Evolutionary conservation across 345 rosid species (phyloP).

Genomic region (Arabis hirsuta): DNA sequence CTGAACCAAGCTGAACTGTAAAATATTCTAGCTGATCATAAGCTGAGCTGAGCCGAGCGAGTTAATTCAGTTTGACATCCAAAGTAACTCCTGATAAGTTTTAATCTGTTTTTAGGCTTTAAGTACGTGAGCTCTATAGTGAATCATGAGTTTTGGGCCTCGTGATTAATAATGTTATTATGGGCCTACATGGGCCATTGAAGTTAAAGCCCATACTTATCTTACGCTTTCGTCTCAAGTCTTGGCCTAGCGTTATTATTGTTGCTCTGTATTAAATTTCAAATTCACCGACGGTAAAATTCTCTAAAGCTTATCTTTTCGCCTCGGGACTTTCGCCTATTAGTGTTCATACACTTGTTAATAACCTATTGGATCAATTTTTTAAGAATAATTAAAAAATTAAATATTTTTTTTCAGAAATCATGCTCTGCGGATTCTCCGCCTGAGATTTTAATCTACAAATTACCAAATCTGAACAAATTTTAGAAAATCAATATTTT

Average conservation of each 20-base stretch:
- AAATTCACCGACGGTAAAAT: constrained; percentile 1
- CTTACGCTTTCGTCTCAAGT: not conserved
- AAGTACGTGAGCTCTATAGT: not conserved
- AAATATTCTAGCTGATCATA: no score
- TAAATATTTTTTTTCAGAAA: no score
- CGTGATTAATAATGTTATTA: not conserved
- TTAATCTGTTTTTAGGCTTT: no score
- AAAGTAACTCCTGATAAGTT: no score
- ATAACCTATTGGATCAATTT: no score
- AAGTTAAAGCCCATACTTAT: no score
- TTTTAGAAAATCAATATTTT: not conserved
- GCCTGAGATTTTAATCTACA: not conserved
- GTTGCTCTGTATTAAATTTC: constrained; percentile 3
- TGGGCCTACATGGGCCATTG: not conserved
- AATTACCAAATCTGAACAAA: not conserved
- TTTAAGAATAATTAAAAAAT: no score
- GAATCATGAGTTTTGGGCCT: no score
- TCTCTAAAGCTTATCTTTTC: not conserved
- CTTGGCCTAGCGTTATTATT: not conserved
- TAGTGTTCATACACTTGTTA: no score
- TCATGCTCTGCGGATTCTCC: constrained; percentile 20
- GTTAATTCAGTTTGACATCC: no score
- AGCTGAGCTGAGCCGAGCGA: no score
- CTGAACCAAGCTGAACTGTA: no score
- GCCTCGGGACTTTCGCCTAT: not conserved